Percentiles rank a stretch among this genome's conserved stretches.
phyloP scores from a whole-genome alignment of 306 rosid species.

The Sphenostylis stenocarpa region DNA sequence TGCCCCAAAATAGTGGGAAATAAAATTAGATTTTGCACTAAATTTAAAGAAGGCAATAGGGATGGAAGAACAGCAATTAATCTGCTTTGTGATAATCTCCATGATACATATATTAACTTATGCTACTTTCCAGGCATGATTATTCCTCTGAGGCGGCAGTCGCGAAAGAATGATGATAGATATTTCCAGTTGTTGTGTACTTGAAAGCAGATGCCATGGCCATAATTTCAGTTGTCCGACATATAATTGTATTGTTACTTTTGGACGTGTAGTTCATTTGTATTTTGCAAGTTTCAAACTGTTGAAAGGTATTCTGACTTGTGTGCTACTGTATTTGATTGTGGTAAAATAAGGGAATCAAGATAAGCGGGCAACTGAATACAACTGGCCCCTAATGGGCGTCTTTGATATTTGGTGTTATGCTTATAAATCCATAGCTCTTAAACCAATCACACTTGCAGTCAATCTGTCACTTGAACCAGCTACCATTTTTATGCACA shows the following conservation, averaged over 20 bases:
- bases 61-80: neutral
- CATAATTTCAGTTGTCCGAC: conserved; percentile 20
- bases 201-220: conserved; percentile 16
- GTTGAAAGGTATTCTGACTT: neutral
- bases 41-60: too few relatives aligned
- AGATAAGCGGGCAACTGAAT: conserved; percentile 15
- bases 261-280: conserved; percentile 21
- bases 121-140: conserved; percentile 68
- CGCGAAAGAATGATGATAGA: conserved; percentile 71
- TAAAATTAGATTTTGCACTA: too few relatives aligned
- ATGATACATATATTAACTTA: conserved; percentile 13
- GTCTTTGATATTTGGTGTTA: neutral
- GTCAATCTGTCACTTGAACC: neutral
- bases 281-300: conserved; percentile 18
- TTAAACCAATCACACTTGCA: neutral
- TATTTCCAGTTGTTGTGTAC: conserved; percentile 12
- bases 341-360: conserved; percentile 27
- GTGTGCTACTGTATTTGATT: neutral
- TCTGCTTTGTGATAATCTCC: conserved; percentile 25
- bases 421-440: neutral
- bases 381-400: neutral
- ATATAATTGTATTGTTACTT: neutral
- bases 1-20: conserved; percentile 4
- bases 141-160: conserved; percentile 57
- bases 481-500: neutral